Base-by-base conservation (phyloP, 371 early-diverging fungal genomes). In the Mucor velutinosus region DNA sequence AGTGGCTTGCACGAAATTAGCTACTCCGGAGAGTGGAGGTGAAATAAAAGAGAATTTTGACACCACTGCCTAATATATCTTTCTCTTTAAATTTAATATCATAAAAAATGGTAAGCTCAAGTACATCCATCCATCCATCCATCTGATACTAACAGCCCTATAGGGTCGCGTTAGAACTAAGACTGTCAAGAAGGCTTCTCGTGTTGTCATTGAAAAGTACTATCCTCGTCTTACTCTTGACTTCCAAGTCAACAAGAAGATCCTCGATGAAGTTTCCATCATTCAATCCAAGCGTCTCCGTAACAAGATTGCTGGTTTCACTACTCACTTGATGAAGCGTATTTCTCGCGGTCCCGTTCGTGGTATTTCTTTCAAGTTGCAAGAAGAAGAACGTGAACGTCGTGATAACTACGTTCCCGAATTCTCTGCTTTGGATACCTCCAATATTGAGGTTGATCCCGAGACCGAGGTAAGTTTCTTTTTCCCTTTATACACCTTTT, bases 301-400 rank as follows among this genome's bases (percentile, higher is more conserved):
- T 86, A 99, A 99, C 94, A 97, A 99, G 93, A 97, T 99, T 78
- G 99, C 99, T 76, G 99, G 99, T 76, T 99, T 98, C 94, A 97
- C 99, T 84, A 99, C 99, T 74, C 99, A 98, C 85, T 91, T 99
- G 91, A 99, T 99, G 98, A 96, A 97, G 89, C 97, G 99, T 89
- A 98, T 99, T 71, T 95, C 97, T 83, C 93, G 95, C 74, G 99
- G 99, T 63, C 98, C 97, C 69, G 99, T 99, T 71, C 97, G 98
- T 85, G 99, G 99, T 84, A 97, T 99, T 83, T 99, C 99, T 79
- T 99, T 99, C 95, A 99, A 99, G 94, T 94, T 99, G 74, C 99
- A 98, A 86, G 99, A 99, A 86, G 97, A 98, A 82, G 99, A 99
- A 89, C 95, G 99, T 87, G 99, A 99, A 87, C 95, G 98, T 82